These are phyloP conservation scores for Sclerotinia trifoliorum DNA, from an alignment of 2,329 filamentous ascomycete genomes.

Conservation along the genomic window DNA sequence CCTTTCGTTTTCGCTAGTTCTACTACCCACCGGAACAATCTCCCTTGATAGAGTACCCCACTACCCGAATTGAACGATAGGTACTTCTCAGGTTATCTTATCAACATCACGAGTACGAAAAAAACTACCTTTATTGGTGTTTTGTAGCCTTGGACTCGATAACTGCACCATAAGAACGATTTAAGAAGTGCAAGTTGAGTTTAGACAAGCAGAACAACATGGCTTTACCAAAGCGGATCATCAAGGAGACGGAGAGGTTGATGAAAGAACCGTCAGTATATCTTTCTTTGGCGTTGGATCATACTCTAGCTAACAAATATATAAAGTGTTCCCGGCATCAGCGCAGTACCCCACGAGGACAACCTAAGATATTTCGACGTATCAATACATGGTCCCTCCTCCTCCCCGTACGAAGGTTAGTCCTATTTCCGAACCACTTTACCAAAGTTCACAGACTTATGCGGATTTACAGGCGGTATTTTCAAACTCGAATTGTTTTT, in stretches of 20 bases:
- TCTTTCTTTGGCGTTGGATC: neutral
- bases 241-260: constrained; percentile 97
- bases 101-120: constrained; percentile 17
- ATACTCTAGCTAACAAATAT: constrained; percentile 24
- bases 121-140: neutral
- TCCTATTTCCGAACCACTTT: neutral
- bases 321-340: constrained; percentile 87
- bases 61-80: constrained; percentile 13
- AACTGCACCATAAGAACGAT: neutral
- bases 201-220: constrained; percentile 37
- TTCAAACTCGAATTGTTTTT: constrained; percentile 98
- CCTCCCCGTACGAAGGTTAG: constrained; percentile 90
- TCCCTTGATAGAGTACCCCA: constrained; percentile 7
- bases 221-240: constrained; percentile 92
- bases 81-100: constrained; percentile 17
- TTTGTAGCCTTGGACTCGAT: constrained; percentile 6
- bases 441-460: constrained; percentile 21
- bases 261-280: constrained; percentile 86
- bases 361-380: constrained; percentile 99
- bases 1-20: neutral
- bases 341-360: constrained; percentile 91
- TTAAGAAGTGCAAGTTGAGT: neutral
- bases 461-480: constrained; percentile 54
- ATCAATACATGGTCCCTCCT: constrained; percentile 85
- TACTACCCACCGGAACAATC: neutral